phyloP scores from a whole-genome alignment of 2,329 filamentous ascomycete species.

The Periconia sp. region DNA sequence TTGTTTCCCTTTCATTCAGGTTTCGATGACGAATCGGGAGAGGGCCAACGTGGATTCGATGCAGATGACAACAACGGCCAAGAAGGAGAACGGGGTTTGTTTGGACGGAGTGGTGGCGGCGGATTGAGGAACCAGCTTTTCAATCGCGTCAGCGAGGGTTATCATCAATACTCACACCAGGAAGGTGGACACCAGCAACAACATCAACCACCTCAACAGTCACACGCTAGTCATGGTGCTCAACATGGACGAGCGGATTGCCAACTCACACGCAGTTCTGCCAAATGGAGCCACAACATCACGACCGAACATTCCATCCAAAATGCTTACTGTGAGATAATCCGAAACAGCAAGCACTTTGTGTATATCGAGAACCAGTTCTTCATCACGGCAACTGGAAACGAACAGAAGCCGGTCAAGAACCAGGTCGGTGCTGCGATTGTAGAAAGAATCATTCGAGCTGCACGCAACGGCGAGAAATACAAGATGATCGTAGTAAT shows the following conservation, averaged over 20 bases:
- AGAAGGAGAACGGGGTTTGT: conserved; percentile 35
- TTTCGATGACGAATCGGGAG: conserved; percentile 34
- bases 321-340: conserved; percentile 78
- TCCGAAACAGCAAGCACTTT: conserved; percentile 69
- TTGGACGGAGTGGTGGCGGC: conserved; percentile 22
- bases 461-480: conserved; percentile 63
- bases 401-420: conserved; percentile 69
- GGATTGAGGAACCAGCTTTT: conserved; percentile 33
- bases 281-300: conserved; percentile 63
- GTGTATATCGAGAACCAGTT: conserved; percentile 86
- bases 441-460: conserved; percentile 74
- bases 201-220: conserved; percentile 13
- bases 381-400: conserved; percentile 80
- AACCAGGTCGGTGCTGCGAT: conserved; percentile 81
- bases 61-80: conserved; percentile 21
- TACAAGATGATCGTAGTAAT: conserved; percentile 79
- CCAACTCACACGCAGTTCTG: conserved; percentile 42
- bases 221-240: conserved; percentile 33
- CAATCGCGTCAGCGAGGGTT: conserved; percentile 26
- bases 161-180: conserved; percentile 26
- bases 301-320: conserved; percentile 71
- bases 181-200: conserved; percentile 16
- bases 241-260: conserved; percentile 34
- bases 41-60: conserved; percentile 40
- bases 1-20: too few species aligned